phyloP scores from a whole-genome alignment of 768 basidiomycete species.

The Mycena crocata region DNA sequence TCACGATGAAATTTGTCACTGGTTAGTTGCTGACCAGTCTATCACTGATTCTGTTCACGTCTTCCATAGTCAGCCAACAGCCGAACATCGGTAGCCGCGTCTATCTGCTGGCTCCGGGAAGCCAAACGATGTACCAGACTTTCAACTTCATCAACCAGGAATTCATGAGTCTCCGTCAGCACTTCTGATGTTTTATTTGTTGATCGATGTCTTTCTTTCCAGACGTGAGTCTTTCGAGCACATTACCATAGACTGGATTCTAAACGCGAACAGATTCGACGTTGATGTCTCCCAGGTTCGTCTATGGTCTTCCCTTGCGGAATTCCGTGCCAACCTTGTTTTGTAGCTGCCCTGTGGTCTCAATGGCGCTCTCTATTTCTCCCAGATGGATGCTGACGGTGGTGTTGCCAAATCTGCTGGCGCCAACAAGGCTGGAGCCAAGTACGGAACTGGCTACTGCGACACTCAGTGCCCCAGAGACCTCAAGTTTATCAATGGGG shows the following conservation, averaged over 20 bases:
- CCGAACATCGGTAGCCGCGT: conserved; percentile 52
- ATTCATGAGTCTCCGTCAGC: conserved; percentile 44
- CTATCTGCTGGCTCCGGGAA: conserved; percentile 61
- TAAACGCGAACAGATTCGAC: conserved; percentile 54
- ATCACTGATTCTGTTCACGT: not conserved
- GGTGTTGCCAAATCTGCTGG: conserved; percentile 9
- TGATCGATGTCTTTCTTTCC: conserved; percentile 5
- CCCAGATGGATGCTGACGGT: conserved; percentile 11
- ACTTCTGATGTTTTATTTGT: conserved; percentile 32
- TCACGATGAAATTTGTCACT: conserved; percentile 60
- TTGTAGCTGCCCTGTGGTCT: conserved; percentile 3
- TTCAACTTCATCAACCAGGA: conserved; percentile 68
- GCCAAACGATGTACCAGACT: conserved; percentile 55
- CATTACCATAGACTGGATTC: conserved; percentile 21
- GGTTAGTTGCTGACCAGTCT: conserved; percentile 5
- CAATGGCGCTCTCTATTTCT: not conserved
- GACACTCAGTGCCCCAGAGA: conserved; percentile 73
- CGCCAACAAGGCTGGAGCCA: conserved; percentile 50
- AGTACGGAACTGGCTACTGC: conserved; percentile 74
- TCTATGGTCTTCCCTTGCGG: not conserved
- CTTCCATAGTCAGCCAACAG: conserved; percentile 41
- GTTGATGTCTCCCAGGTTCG: conserved; percentile 40
- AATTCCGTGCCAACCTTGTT: not conserved
- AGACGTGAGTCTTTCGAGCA: conserved; percentile 47
- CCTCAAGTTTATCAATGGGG: conserved; percentile 71